Evolutionary conservation across 345 rosid genomes (phyloP).

Genomic region (Camelina hispida): DNA sequence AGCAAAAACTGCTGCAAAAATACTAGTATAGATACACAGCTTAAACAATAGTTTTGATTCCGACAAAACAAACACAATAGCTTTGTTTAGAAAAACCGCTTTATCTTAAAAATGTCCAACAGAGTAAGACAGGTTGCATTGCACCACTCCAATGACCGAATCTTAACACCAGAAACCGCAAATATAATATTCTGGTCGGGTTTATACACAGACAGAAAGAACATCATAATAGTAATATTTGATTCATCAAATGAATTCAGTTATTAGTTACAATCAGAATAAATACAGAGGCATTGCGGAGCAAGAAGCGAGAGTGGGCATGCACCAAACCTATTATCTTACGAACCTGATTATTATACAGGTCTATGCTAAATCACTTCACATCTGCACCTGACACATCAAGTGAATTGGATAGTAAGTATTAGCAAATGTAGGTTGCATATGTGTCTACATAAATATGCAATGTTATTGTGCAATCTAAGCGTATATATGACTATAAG

Average conservation of each 20-base stretch:
- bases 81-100: neutral
- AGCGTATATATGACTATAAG: too few relatives aligned
- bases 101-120: neutral
- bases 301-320: neutral
- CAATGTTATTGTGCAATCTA: constrained; percentile 6
- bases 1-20: too few relatives aligned
- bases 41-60: neutral
- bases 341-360: neutral
- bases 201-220: constrained; percentile 30
- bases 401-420: constrained; percentile 1
- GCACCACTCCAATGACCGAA: constrained; percentile 31
- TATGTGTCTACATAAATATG: neutral
- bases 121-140: neutral
- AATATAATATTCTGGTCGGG: neutral
- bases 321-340: constrained; percentile 24
- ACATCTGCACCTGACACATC: constrained; percentile 31
- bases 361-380: constrained; percentile 33
- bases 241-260: constrained; percentile 21
- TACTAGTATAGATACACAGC: too few relatives aligned
- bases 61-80: neutral
- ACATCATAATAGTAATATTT: neutral
- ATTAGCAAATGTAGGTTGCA: neutral
- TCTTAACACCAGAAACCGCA: constrained; percentile 27
- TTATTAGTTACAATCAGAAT: constrained; percentile 30
- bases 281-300: constrained; percentile 31